These are phyloP conservation scores for Aspergillus sp. DNA, from an alignment of 2,329 filamentous ascomycete species.

Conservation along the genomic window DNA sequence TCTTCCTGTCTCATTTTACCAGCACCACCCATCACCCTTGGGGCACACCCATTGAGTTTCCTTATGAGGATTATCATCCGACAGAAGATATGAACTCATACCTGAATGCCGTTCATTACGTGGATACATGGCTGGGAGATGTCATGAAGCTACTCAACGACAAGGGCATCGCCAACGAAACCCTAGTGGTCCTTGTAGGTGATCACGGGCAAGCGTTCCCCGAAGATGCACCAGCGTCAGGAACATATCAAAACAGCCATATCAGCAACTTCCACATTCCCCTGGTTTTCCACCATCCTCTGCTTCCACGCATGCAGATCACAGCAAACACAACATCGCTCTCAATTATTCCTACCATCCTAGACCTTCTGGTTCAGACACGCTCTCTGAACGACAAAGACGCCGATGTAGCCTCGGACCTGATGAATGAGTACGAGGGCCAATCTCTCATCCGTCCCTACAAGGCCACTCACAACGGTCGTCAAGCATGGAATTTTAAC, in stretches of 20 bases:
- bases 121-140: constrained; percentile 19
- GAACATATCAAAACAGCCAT: constrained; percentile 39
- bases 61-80: constrained; percentile 19
- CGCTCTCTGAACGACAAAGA: constrained; percentile 30
- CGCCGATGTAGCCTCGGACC: constrained; percentile 27
- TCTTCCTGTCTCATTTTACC: constrained; percentile 27
- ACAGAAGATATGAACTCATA: constrained; percentile 18
- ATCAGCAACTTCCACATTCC: constrained; percentile 40
- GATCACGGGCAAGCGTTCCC: constrained; percentile 36
- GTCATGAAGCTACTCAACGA: constrained; percentile 21
- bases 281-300: constrained; percentile 38
- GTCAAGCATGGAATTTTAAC: constrained; percentile 27
- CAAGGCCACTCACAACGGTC: constrained; percentile 24
- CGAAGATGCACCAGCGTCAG: constrained; percentile 31
- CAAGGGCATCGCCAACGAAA: constrained; percentile 21
- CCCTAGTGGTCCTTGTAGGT: constrained; percentile 21
- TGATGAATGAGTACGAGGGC: constrained; percentile 40
- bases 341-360: constrained; percentile 39
- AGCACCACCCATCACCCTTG: constrained; percentile 37
- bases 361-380: constrained; percentile 38
- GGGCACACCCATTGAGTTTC: constrained; percentile 26
- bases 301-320: constrained; percentile 35
- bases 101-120: constrained; percentile 20
- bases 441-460: constrained; percentile 41
- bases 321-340: constrained; percentile 34